phyloP scores from a whole-genome alignment of 2,329 filamentous ascomycete genomes.

The Botryosphaeria dothidea region DNA sequence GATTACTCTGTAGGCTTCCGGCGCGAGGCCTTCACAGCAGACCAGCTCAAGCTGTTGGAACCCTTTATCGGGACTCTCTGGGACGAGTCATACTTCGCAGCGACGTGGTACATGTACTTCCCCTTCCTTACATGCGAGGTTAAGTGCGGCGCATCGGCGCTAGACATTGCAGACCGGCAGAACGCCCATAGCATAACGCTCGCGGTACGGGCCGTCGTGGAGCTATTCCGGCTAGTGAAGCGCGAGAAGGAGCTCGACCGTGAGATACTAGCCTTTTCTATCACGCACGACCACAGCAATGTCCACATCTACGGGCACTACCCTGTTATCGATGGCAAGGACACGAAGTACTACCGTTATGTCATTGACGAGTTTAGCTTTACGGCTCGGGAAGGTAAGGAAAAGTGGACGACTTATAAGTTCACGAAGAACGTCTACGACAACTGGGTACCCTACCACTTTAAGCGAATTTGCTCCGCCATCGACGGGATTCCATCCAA shows the following conservation, averaged over 20 bases:
- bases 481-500: slow-evolving; percentile 18
- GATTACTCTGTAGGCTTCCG: background rate
- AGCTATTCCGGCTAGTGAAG: background rate
- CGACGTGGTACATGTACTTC: background rate
- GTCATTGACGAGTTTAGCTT: background rate
- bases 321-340: slow-evolving; percentile 16
- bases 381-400: slow-evolving; percentile 4
- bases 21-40: no score
- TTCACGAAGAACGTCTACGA: slow-evolving; percentile 15
- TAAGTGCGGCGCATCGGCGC: slow-evolving; percentile 23
- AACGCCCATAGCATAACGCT: slow-evolving; percentile 23
- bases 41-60: slow-evolving; percentile 28
- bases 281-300: slow-evolving; percentile 5
- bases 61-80: background rate
- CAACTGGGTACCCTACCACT: slow-evolving; percentile 22
- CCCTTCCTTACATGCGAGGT: slow-evolving; percentile 27
- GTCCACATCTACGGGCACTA: slow-evolving; percentile 20
- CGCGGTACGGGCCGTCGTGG: background rate
- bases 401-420: slow-evolving; percentile 23
- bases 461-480: slow-evolving; percentile 21
- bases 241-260: background rate
- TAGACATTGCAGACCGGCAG: slow-evolving; percentile 27
- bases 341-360: slow-evolving; percentile 19
- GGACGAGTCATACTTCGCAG: slow-evolving; percentile 20
- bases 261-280: background rate